Evolutionary conservation across 331 rosid genomes (phyloP), one percentile per base, ranked within the genome.

Genomic region (Acacia pycnantha): DNA sequence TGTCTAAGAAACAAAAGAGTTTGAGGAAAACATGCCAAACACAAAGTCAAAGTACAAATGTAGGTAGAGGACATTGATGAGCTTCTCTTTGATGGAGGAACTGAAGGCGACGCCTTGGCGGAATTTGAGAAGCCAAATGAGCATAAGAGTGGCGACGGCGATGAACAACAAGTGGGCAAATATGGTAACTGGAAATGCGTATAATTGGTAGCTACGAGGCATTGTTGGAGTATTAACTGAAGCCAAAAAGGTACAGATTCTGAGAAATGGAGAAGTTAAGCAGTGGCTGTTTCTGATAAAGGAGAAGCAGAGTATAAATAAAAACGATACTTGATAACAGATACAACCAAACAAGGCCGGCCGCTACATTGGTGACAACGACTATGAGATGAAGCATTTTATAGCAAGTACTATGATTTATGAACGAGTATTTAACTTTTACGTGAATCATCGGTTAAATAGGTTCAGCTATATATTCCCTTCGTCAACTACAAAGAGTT

Each of bases 101-200:
- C 43, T 83, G 86, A 93, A 87, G 72, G 97, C 92, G 66, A 91
- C 61, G 82, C 98, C 97, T 41, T 71, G 88, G 6, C 88, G 86
- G 51, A 93, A 89, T 47, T 83, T 88, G 4, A 94, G 82, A 66
- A 90, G 73, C 94, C 94, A 91, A 81, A 91, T 81, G 14, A 90
- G 79, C 61, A 92, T 31, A 48, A 94, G 92, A 13, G 87, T 89
- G 5, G 87, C 54, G 50, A 91, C 82, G 21, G 90, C 92, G 64
- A 91, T 86, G 79, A 89, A 89, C 27, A 87, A 70, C 85, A 94
- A 74, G 82, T 94, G 97, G 0, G 84, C 92, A 13, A 91, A 62
- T 24, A 93, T 77, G 31, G 88, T 86, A 8, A 85, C 77, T 31
- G 93, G 89, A 76, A 85, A 73, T 3, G 89, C 97, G 13, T 58